Conservation (phyloP, 2,329 filamentous ascomycete genomes). For the Boeremia lycopersici region DNA sequence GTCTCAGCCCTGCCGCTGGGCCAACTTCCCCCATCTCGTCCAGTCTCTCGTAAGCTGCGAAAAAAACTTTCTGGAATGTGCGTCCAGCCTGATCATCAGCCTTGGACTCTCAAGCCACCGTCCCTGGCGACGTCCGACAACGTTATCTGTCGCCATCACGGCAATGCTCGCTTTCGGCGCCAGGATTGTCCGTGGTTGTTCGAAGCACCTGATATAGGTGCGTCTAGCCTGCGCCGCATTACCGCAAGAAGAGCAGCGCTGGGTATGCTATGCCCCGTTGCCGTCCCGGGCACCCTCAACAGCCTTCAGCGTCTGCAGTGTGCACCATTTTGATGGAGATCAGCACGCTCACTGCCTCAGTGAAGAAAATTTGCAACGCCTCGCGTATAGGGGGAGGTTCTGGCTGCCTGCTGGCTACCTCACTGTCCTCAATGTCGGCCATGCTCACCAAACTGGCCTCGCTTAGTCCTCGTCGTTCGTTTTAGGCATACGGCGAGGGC, state of each 20-base stretch:
- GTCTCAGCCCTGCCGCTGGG: constrained; percentile 40
- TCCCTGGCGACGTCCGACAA: constrained; percentile 23
- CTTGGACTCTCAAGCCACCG: constrained; percentile 21
- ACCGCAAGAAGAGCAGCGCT: constrained; percentile 21
- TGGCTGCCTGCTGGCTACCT: constrained; percentile 22
- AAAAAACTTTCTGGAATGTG: constrained; percentile 22
- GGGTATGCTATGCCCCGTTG: constrained; percentile 23
- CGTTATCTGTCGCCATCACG: constrained; percentile 28
- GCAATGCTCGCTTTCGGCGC: constrained; percentile 16
- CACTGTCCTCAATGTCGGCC: constrained; percentile 31
- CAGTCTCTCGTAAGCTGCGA: constrained; percentile 29
- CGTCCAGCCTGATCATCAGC: constrained; percentile 17
- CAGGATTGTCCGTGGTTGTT: constrained; percentile 14
- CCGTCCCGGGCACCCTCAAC: constrained; percentile 18
- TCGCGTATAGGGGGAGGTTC: constrained; percentile 15
- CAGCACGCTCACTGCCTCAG: constrained; percentile 19
- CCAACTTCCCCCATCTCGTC: constrained; percentile 17
- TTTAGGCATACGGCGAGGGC: constrained; percentile 23
- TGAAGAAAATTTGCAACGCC: constrained; percentile 20
- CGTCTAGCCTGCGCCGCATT: constrained; percentile 20
- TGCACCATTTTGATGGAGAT: constrained; percentile 14
- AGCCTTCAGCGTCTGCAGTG: background rate
- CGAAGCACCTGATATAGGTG: constrained; percentile 18
- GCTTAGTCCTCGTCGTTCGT: constrained; percentile 29
- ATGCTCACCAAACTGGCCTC: constrained; percentile 26